These are phyloP conservation scores for Albifimbria verrucaria DNA, from an alignment of 2,329 filamentous ascomycete genomes.

Conservation along the genomic window DNA sequence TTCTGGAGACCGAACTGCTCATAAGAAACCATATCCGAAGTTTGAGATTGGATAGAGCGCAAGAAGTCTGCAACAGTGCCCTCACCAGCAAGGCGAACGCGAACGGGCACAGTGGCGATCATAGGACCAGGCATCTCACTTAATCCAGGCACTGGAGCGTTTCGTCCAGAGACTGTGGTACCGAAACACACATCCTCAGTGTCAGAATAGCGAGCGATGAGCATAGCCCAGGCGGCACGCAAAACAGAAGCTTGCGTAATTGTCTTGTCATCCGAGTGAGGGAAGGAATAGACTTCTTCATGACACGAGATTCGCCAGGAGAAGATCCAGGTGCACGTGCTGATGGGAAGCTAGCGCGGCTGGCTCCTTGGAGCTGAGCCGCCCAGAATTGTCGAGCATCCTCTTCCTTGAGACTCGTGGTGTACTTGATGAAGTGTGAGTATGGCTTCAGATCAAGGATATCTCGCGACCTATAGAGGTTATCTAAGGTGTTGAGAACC, in stretches of 20 bases:
- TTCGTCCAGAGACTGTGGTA: constrained; percentile 7
- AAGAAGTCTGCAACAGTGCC: neutral
- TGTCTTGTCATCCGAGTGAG: too few relatives aligned
- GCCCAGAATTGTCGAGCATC: constrained; percentile 32
- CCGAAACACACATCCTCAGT: constrained; percentile 5
- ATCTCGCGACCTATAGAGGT: constrained; percentile 4
- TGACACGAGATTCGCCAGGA: too few relatives aligned
- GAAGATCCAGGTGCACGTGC: neutral
- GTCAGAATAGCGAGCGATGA: neutral
- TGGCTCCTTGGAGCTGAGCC: constrained; percentile 27
- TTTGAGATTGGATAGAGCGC: neutral
- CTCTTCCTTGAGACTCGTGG: constrained; percentile 27
- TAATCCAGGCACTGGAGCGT: constrained; percentile 5
- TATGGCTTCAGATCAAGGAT: constrained; percentile 19
- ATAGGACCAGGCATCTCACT: constrained; percentile 5
- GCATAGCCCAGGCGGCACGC: constrained; percentile 1
- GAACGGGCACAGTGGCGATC: constrained; percentile 9
- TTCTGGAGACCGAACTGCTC: constrained; percentile 28
- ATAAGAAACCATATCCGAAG: constrained; percentile 17
- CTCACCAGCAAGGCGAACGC: constrained; percentile 3
- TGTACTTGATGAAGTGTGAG: constrained; percentile 38
- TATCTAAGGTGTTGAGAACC: constrained; percentile 9
- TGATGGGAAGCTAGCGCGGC: neutral
- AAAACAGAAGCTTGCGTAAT: neutral
- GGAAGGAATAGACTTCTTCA: too few relatives aligned